Base-by-base conservation (phyloP, 116 monocot genomes). In the Dioscorea cayenensis region DNA sequence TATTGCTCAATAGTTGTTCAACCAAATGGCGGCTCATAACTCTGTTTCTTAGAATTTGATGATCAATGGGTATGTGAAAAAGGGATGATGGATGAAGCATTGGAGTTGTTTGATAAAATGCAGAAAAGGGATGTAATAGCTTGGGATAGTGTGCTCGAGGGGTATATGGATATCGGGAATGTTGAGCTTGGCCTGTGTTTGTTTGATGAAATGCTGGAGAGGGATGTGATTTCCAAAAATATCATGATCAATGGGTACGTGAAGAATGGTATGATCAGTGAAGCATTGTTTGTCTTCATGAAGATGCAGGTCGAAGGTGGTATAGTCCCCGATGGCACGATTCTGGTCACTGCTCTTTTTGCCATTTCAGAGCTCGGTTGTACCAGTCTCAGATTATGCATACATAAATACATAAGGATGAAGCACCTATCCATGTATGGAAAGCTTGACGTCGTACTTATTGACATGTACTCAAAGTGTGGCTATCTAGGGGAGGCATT, bases 391-490 rank as follows among this genome's bases (percentile, higher is more conserved):
- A 84, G 90, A 17, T 29, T 77, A 4, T 63, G 64, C 3, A 21
- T 91, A 2, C 87, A 91, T 59, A 49, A 73, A 22, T 78, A 78
- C 20, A 79, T 87, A 8, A 9, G 63, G 19, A 71, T 76, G 71
- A 77, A 72, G 7, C 14, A 20, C 18, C 69, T 85, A 20, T 37
- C 74, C 60, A 74, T 91, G 19, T 62, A 78, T 37, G 83, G 83
- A 4, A 85, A 25, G 25, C 25, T 25, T 25, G 25, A 1, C 25
- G 25, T 25, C 25, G 25, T 1, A 25, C 25, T 25, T 1, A 81
- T 91, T 0, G 83, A 91, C 43, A 91, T 87, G 91, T 91, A 87
- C 63, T 71, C 85, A 21, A 91, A 91, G 19, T 87, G 85, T 16
- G 91, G 91, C 3, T 71, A 60, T n/a, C 38, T 87, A 36, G 77